Conservation (phyloP, 768 basidiomycete genomes). For the Lyophyllum decastes region DNA sequence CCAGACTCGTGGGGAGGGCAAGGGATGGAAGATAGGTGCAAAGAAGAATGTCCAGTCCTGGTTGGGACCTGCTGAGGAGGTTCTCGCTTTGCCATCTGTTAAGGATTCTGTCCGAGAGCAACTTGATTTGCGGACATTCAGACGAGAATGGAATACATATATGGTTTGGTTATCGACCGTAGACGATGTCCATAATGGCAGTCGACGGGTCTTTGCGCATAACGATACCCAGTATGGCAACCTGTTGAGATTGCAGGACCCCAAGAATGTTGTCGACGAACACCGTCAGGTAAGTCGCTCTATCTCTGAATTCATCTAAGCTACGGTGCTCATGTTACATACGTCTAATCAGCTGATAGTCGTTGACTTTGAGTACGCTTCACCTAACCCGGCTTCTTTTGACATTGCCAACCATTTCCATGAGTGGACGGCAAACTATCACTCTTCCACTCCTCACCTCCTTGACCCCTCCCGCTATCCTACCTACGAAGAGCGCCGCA, state of each 20-base stretch:
- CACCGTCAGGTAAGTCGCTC: conserved; percentile 69
- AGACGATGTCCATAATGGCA: conserved; percentile 59
- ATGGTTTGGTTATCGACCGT: conserved; percentile 64
- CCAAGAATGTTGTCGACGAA: conserved; percentile 57
- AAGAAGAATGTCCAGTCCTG: conserved; percentile 71
- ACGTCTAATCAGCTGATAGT: conserved; percentile 70
- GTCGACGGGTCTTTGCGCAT: conserved; percentile 79
- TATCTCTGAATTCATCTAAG: neutral
- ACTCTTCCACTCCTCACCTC: conserved; percentile 65
- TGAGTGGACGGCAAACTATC: conserved; percentile 96
- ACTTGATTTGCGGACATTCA: conserved; percentile 68
- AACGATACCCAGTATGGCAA: conserved; percentile 98
- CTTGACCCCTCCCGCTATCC: conserved; percentile 73
- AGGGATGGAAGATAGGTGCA: conserved; percentile 58
- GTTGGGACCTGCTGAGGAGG: conserved; percentile 70
- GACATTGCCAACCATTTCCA: conserved; percentile 98
- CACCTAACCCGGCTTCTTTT: conserved; percentile 88
- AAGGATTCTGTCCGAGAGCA: conserved; percentile 44
- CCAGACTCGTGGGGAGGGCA: conserved; percentile 39
- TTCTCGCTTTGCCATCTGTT: conserved; percentile 64
- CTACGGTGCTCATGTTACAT: conserved; percentile 3
- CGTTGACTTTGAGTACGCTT: conserved; percentile 97
- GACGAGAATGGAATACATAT: conserved; percentile 67
- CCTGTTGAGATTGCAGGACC: conserved; percentile 67
- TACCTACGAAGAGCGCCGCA: conserved; percentile 64